A percentile compares a stretch with the other conserved stretches of the same genome.
These are phyloP conservation scores for Penicillium salamii DNA, from an alignment of 495 filamentous ascomycete genomes.

Conservation along the genomic window DNA sequence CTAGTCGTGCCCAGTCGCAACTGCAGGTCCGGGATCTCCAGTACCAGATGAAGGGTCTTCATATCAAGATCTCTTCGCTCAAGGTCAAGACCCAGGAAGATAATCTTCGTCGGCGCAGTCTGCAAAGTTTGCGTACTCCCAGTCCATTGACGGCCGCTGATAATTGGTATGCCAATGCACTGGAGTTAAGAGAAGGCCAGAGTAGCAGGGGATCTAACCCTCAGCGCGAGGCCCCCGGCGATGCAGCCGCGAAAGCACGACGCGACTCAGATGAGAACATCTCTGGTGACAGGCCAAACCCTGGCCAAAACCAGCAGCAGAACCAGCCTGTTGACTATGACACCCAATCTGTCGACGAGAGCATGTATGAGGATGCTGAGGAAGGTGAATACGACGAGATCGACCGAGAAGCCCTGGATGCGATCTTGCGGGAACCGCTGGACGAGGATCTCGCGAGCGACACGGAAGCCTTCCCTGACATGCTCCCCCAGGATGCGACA, in stretches of 20 bases:
- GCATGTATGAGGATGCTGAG: constrained; percentile 59
- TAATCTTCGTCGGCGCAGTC: constrained; percentile 73
- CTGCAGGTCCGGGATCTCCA: constrained; percentile 79
- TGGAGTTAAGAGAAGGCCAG: constrained; percentile 35
- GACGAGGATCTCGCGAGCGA: constrained; percentile 35
- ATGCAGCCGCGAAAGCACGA: not conserved
- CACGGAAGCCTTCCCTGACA: constrained; percentile 1
- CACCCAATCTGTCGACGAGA: constrained; percentile 44
- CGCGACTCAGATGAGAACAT: constrained; percentile 3
- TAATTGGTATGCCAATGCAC: constrained; percentile 63
- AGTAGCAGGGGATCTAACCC: constrained; percentile 24
- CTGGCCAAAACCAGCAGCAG: constrained; percentile 5
- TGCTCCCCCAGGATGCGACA: constrained; percentile 24
- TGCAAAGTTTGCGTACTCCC: constrained; percentile 79
- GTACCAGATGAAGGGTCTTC: constrained; percentile 90
- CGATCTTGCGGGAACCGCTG: constrained; percentile 42
- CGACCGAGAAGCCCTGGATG: constrained; percentile 47
- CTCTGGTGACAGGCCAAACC: constrained; percentile 4
- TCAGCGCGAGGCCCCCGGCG: constrained; percentile 9
- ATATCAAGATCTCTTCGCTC: constrained; percentile 83
- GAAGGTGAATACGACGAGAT: constrained; percentile 51
- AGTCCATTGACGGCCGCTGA: constrained; percentile 82
- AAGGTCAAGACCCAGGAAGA: constrained; percentile 82
- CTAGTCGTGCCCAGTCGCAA: constrained; percentile 48
- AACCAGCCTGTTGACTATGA: constrained; percentile 19